phyloP scores from a whole-genome alignment of 2,329 filamentous ascomycete species.

The Sporothrix luriei region DNA sequence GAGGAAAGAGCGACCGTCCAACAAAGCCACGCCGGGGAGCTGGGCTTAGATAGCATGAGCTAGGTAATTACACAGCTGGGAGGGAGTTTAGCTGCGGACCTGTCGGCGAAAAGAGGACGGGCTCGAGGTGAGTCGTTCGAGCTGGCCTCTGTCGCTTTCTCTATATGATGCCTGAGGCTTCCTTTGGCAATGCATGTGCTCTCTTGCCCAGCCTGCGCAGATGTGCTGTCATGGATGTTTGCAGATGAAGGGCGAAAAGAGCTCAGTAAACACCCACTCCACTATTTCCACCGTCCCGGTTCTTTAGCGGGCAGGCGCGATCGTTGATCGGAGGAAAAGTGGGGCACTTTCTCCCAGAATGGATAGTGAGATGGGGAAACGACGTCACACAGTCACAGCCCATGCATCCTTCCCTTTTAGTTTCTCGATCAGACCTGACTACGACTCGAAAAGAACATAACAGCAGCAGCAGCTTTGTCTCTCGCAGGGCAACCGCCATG shows the following conservation, averaged over 20 bases:
- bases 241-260: constrained; percentile 5
- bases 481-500: not conserved
- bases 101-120: not conserved
- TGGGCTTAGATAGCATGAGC: not conserved
- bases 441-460: constrained; percentile 1
- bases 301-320: constrained; percentile 20
- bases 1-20: constrained; percentile 25
- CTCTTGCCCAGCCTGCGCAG: not conserved
- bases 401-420: not conserved
- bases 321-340: constrained; percentile 19
- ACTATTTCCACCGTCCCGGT: not conserved
- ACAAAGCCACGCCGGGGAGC: not conserved
- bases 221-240: not conserved
- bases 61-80: not conserved
- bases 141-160: too few species aligned
- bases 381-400: constrained; percentile 27
- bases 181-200: not conserved
- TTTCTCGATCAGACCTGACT: constrained; percentile 17
- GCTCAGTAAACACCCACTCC: constrained; percentile 24
- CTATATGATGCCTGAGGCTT: not conserved
- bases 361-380: constrained; percentile 9
- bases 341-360: not conserved
- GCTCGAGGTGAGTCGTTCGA: too few species aligned
- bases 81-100: not conserved
- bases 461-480: not conserved